Evolutionary conservation across 2,329 filamentous ascomycete genomes (phyloP), one percentile per base, ranked within the genome.

Genomic region (Pestalotiopsis sp.): DNA sequence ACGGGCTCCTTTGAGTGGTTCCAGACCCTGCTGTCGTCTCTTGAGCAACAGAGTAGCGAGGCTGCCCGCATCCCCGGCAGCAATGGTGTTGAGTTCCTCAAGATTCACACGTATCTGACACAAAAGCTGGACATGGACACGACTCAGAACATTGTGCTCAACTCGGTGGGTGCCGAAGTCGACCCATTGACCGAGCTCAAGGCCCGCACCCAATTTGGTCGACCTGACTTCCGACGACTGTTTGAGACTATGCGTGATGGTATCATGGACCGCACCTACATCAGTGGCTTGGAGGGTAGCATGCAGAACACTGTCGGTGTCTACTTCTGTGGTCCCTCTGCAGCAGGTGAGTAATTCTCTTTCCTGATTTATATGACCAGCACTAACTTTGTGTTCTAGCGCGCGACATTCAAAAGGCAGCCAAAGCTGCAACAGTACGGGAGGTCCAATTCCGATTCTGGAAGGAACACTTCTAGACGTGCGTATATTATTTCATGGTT

Each of bases 1-100:
- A 97, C 95, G 0, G 92, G 89, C 41, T 97, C 95, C 0, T 99
- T 99, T 77, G 96, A 98, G 82, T 99, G 96, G 96, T 98, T 99
- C 86, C 96, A 99, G 80, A 94, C 93, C 1, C 90, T 99, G 0
- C 88, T 99, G 17, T 93, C 93, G 0, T 97, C 93, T 0, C 91
- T 99, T 25, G 96, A 99, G 81, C 87, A 91, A 45, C 96, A 99
- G 79, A 95, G 92, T 64, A 86, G 89, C 69, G 88, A 91, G 75
- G 90, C 90, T 4, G 90, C 91, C 57, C 88, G 87, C 66, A 85
- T 91, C 58, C 88, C 90, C 39, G 91, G 90, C 68, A 89, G 89
- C 73, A 89, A 90, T 60, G 89, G 89, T 31, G 83, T 88, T 63
- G 94, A 98, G 77, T 99, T 99, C 87, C 85, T 99, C 76, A 94